Evolutionary conservation across 495 filamentous ascomycete species (phyloP).

Genomic region (Penicillium lividum): DNA sequence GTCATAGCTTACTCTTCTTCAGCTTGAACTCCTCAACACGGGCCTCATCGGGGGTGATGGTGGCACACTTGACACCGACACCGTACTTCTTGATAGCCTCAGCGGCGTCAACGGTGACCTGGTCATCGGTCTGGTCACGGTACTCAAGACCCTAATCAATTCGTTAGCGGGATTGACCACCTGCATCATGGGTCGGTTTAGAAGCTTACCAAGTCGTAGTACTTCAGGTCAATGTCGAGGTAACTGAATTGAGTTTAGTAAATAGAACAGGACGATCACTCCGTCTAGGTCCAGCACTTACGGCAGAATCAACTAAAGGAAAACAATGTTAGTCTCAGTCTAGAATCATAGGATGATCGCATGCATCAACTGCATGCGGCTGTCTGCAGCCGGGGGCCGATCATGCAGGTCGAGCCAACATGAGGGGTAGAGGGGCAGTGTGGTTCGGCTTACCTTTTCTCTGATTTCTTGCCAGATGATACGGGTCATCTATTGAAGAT

Average conservation of each 20-base stretch:
- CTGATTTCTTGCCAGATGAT: slow-evolving; percentile 99
- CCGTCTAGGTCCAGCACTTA: slow-evolving; percentile 37
- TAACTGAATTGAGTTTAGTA: slow-evolving; percentile 49
- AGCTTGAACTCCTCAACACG: slow-evolving; percentile 96
- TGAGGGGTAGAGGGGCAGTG: slow-evolving; percentile 14
- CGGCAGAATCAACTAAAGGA: slow-evolving; percentile 77
- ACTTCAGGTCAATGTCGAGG: slow-evolving; percentile 96
- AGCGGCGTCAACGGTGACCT: slow-evolving; percentile 91
- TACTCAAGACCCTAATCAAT: slow-evolving; percentile 72
- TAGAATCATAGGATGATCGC: slow-evolving; percentile 1
- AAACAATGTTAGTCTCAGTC: slow-evolving; percentile 23
- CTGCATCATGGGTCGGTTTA: not conserved
- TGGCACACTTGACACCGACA: slow-evolving; percentile 98
- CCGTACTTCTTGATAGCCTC: slow-evolving; percentile 99
- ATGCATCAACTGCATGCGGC: slow-evolving; percentile 23
- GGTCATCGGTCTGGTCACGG: slow-evolving; percentile 92
- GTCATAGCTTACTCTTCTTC: slow-evolving; percentile 75
- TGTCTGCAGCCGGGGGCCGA: slow-evolving; percentile 14
- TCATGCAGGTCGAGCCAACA: slow-evolving; percentile 22
- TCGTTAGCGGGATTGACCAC: not conserved
- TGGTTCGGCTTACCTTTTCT: slow-evolving; percentile 65
- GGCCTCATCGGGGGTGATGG: slow-evolving; percentile 96
- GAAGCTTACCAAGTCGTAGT: slow-evolving; percentile 79
- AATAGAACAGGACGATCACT: slow-evolving; percentile 7
- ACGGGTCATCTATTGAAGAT: slow-evolving; percentile 73